Conservation (phyloP, 805 yeast genomes). For the Sugiyamaella smithiae region DNA sequence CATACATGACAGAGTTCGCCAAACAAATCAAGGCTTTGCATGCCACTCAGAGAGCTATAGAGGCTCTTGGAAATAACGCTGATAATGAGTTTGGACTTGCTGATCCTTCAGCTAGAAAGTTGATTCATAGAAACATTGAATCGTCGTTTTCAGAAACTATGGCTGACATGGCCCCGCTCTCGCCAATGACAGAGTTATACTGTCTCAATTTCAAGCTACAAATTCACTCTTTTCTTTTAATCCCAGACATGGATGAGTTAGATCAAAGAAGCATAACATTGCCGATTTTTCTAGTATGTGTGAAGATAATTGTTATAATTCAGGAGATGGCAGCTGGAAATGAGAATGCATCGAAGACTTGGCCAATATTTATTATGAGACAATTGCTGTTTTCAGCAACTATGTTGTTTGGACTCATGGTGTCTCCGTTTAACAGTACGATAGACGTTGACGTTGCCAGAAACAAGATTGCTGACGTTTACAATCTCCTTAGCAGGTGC, state of each 20-base stretch:
- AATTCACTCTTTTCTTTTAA: conserved; percentile 17
- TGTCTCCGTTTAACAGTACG: conserved; percentile 9
- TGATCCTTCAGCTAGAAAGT: conserved; percentile 11
- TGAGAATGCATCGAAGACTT: neutral
- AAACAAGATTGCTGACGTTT: conserved; percentile 15
- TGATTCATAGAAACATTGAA: conserved; percentile 11
- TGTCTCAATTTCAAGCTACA: conserved; percentile 14
- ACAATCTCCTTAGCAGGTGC: neutral
- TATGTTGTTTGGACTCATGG: conserved; percentile 17
- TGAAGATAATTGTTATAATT: conserved; percentile 9
- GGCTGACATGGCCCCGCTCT: conserved; percentile 11
- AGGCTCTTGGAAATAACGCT: conserved; percentile 14
- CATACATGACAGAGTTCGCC: conserved; percentile 3
- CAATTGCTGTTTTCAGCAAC: conserved; percentile 5
- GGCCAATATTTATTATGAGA: conserved; percentile 6
- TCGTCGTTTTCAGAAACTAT: conserved; percentile 12
- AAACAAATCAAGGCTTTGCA: conserved; percentile 13
- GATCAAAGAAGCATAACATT: conserved; percentile 14
- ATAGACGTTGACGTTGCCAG: conserved; percentile 12
- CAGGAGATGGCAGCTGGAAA: neutral
- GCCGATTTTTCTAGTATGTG: conserved; percentile 14
- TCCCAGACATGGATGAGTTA: conserved; percentile 12
- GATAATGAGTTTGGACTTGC: conserved; percentile 17
- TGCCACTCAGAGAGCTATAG: conserved; percentile 4
- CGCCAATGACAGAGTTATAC: conserved; percentile 14